A percentile compares a stretch with the other conserved stretches of the same genome.
Evolutionary conservation across 2,329 filamentous ascomycete species (phyloP).

Genomic region (Botrytis cinerea): DNA sequence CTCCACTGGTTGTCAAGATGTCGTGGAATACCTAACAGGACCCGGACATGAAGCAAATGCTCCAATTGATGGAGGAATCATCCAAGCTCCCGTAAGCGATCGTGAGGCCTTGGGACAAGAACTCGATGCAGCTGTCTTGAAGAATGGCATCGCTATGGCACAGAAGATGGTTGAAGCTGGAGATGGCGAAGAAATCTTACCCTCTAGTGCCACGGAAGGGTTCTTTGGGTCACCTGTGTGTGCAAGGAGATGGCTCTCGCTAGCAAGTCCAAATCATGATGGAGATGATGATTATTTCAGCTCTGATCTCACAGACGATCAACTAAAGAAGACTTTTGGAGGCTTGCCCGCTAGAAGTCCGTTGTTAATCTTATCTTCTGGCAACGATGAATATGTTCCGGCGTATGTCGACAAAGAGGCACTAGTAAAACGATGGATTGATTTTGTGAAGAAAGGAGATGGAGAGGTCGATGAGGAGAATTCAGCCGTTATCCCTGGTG

Average conservation of each 20-base stretch:
- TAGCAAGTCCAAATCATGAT: constrained; percentile 55
- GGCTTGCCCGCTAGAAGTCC: constrained; percentile 46
- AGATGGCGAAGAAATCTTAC: constrained; percentile 49
- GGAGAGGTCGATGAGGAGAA: constrained; percentile 51
- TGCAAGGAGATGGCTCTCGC: constrained; percentile 59
- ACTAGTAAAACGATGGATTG: constrained; percentile 52
- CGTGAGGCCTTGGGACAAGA: constrained; percentile 53
- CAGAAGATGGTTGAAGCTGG: constrained; percentile 47
- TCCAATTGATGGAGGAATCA: constrained; percentile 59
- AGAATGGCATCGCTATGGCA: constrained; percentile 44
- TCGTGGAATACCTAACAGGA: constrained; percentile 60
- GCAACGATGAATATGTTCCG: constrained; percentile 54
- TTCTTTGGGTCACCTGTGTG: constrained; percentile 50
- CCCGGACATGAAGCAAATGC: constrained; percentile 43
- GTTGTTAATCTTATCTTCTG: constrained; percentile 53
- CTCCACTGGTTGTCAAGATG: constrained; percentile 69
- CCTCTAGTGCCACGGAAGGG: constrained; percentile 34
- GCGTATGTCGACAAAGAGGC: constrained; percentile 49
- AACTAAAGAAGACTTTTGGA: constrained; percentile 59
- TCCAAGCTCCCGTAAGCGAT: constrained; percentile 67
- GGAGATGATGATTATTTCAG: constrained; percentile 70
- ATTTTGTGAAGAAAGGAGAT: constrained; percentile 46
- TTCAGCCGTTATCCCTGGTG: constrained; percentile 51
- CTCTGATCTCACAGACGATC: constrained; percentile 57
- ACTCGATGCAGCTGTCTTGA: constrained; percentile 44